These are phyloP conservation scores for Mortierella sp. DNA, from an alignment of 371 early-diverging fungal species.

Conservation along the genomic window DNA sequence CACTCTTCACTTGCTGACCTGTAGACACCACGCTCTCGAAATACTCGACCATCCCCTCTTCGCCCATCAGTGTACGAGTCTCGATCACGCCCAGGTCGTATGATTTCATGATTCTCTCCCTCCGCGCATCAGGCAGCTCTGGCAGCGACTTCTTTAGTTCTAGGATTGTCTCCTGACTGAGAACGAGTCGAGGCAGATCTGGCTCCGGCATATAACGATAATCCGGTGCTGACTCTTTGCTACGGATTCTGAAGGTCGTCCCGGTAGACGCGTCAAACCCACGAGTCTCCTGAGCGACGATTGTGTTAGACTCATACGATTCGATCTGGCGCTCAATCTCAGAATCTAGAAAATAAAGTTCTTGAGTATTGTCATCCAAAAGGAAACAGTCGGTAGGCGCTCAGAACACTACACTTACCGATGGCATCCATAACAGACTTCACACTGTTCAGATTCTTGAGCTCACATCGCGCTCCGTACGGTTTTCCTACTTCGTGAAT, in stretches of 20 bases:
- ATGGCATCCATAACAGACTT: constrained; percentile 77
- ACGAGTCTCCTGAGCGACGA: constrained; percentile 79
- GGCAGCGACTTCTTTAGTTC: constrained; percentile 62
- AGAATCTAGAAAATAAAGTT: constrained; percentile 63
- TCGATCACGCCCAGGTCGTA: constrained; percentile 71
- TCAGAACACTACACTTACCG: constrained; percentile 54
- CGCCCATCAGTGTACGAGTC: constrained; percentile 74
- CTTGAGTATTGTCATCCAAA: not conserved
- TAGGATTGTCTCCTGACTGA: constrained; percentile 66
- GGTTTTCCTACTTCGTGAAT: constrained; percentile 66
- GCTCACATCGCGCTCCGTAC: constrained; percentile 82
- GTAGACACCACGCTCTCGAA: constrained; percentile 69
- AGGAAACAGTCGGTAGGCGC: not conserved
- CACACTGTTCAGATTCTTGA: constrained; percentile 91
- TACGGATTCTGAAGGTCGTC: constrained; percentile 74
- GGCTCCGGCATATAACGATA: constrained; percentile 96
- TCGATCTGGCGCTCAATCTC: constrained; percentile 83
- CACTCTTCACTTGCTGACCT: constrained; percentile 27
- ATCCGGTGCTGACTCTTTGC: constrained; percentile 88
- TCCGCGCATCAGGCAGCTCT: constrained; percentile 78
- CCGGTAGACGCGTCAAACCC: constrained; percentile 76
- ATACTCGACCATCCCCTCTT: constrained; percentile 77
- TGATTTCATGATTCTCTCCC: constrained; percentile 68
- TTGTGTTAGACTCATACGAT: constrained; percentile 63
- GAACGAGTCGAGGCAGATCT: constrained; percentile 77